Evolutionary conservation across 441 rosid genomes (phyloP).

Genomic region (Arabidopsis hybrid): DNA sequence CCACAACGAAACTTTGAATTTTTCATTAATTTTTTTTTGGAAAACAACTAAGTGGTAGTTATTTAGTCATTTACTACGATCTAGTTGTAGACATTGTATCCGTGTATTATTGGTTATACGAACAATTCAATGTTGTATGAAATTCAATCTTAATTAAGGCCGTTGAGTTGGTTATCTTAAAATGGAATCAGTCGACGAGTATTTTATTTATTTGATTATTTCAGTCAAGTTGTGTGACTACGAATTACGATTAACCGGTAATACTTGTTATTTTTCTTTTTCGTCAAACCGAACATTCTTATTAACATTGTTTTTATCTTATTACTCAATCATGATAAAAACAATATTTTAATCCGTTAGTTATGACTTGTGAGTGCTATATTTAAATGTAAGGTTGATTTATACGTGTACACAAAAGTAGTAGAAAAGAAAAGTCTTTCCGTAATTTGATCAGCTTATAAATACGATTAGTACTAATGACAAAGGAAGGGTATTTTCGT

Average conservation of each 20-base stretch:
- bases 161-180: slow-evolving; percentile 25
- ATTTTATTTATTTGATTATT: not conserved
- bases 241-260: slow-evolving; percentile 4
- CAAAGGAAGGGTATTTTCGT: not conserved
- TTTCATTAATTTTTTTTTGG: not conserved
- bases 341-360: not conserved
- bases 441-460: not conserved
- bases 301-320: not conserved
- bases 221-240: not conserved
- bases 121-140: slow-evolving; percentile 10
- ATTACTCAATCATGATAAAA: no score
- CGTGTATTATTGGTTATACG: slow-evolving; percentile 5
- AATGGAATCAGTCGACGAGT: slow-evolving; percentile 2
- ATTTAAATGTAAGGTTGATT: not conserved
- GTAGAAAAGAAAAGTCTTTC: no score
- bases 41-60: not conserved
- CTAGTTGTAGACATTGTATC: not conserved
- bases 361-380: not conserved
- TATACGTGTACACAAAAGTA: no score
- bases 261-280: no score
- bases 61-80: not conserved
- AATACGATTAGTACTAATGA: not conserved
- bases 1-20: not conserved
- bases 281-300: not conserved
- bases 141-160: not conserved